Conservation (phyloP, 2,329 filamentous ascomycete genomes). For the Aspergillus spinulosporus region DNA sequence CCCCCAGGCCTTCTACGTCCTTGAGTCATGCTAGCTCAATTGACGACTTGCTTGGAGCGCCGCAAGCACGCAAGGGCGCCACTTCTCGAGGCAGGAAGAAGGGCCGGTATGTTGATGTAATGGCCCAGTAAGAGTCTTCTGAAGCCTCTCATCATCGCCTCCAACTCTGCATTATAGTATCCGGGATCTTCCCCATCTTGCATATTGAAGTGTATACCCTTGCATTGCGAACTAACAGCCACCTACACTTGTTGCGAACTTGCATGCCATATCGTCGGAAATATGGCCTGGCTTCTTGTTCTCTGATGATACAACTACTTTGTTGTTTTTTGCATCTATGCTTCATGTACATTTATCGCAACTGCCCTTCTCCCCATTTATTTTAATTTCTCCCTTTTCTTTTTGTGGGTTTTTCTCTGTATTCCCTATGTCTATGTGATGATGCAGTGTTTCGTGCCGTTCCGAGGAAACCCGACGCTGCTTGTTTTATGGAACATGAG, state of each 20-base stretch:
- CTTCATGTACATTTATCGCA: conserved; percentile 15
- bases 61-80: conserved; percentile 65
- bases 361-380: conserved; percentile 16
- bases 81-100: conserved; percentile 73
- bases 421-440: conserved; percentile 10
- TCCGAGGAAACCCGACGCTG: not conserved
- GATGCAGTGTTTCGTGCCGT: conserved; percentile 5
- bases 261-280: conserved; percentile 5
- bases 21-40: conserved; percentile 93
- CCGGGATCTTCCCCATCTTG: conserved; percentile 4
- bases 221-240: conserved; percentile 1
- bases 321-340: conserved; percentile 9
- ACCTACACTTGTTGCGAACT: not conserved
- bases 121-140: conserved; percentile 62
- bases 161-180: not conserved
- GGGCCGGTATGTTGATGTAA: conserved; percentile 92
- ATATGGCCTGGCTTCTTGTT: conserved; percentile 1
- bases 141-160: not conserved
- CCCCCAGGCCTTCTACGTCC: conserved; percentile 71
- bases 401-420: conserved; percentile 13
- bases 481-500: conserved; percentile 18
- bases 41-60: conserved; percentile 82
- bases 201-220: conserved; percentile 11
- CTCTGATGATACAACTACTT: not conserved
- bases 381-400: conserved; percentile 20